Evolutionary conservation across 331 rosid species (phyloP), one percentile per base, ranked within the genome.

Genomic region (Quercus tomentella): DNA sequence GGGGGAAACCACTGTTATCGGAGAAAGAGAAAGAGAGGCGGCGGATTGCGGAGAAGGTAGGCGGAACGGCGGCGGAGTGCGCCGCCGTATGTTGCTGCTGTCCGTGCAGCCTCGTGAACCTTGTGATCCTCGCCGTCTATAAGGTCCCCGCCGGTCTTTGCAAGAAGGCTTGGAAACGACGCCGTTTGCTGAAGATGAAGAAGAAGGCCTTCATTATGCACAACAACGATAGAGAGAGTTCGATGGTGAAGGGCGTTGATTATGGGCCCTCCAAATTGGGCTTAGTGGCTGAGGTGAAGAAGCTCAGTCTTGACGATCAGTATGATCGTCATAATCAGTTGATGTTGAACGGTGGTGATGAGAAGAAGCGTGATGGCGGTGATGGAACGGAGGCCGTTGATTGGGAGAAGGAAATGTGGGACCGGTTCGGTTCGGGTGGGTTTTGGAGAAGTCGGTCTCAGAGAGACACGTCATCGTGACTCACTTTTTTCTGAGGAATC

Each of bases 81-180:
- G 87, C 98, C 1, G 97, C 95, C 0, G 73, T 94, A 2, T 87
- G 89, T 61, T 94, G 98, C 77, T 94, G 98, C 74, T 75, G 87
- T 5, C 98, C 97, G 0, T 87, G 86, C 81, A 16, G 89, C n/a
- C 77, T 89, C 52, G 73, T 94, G 92, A 86, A 92, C 73, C 65
- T 89, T 17, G 76, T 91, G 21, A 79, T 87, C 51, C 74, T 88
- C n/a, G 79, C 89, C 0, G 49, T 84, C 43, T 94, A 86, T 74
- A 92, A 88, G 85, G 82, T 87, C 4, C 97, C 98, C 0, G 82
- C 74, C 2, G 87, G 94, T 9, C 62, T 94, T 11, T 81, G 91
- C 67, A 87, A 67, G 83, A 91, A 86, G 80, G 94, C 90, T 9
- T 76, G 54, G 76, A 84, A 76, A 66, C 66, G 65, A 1, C 77